A percentile compares a stretch with the other conserved stretches of the same genome.
phyloP scores from a whole-genome alignment of 169 alveolate genomes.

The Cryptosporidium meleagridis region DNA sequence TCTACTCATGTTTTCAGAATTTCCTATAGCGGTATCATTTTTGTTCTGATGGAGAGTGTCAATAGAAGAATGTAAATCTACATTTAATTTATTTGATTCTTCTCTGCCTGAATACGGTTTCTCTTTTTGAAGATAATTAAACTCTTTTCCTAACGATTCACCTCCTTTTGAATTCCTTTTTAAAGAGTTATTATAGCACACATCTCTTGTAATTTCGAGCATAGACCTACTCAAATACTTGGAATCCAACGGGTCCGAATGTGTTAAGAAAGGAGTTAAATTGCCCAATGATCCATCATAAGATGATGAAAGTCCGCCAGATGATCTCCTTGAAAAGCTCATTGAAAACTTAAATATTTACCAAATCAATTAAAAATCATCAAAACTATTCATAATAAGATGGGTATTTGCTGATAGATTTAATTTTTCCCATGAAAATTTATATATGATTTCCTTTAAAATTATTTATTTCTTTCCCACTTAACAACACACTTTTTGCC shows the following conservation, averaged over 20 bases:
- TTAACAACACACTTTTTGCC: constrained; percentile 70
- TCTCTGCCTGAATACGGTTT: not conserved
- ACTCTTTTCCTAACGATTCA: constrained; percentile 35
- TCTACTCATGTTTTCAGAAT: constrained; percentile 34
- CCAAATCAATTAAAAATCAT: not conserved
- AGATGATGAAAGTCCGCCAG: constrained; percentile 73
- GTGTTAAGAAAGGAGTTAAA: constrained; percentile 67
- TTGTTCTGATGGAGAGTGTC: not conserved
- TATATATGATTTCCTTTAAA: not conserved
- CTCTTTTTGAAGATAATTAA: constrained; percentile 40
- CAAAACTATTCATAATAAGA: constrained; percentile 7
- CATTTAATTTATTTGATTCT: constrained; percentile 16
- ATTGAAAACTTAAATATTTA: constrained; percentile 14
- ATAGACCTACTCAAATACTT: constrained; percentile 72
- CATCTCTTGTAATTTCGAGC: constrained; percentile 71
- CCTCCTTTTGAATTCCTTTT: constrained; percentile 26
- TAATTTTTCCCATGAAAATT: not conserved
- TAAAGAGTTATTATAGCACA: constrained; percentile 19
- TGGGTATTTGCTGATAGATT: not conserved
- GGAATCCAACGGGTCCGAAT: constrained; percentile 71
- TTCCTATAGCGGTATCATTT: not conserved
- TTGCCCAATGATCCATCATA: constrained; percentile 74
- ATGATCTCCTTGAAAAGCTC: constrained; percentile 74
- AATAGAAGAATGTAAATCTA: not conserved
- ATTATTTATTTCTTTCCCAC: not conserved